Conservation (phyloP, 192 early-diverging fungal species). For the Phlyctochytrium bullatum region DNA sequence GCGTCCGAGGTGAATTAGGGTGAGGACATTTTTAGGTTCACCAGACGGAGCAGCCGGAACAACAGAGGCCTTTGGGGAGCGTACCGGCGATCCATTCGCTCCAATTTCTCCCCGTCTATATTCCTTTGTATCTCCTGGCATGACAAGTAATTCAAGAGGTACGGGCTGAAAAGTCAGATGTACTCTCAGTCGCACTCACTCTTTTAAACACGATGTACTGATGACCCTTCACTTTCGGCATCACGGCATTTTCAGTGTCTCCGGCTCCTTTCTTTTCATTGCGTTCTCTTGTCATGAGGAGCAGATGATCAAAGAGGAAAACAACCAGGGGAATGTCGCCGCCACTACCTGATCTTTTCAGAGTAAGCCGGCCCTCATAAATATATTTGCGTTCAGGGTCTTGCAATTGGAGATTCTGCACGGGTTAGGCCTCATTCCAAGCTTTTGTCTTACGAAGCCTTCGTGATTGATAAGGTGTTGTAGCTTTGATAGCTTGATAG, state of each 20-base stretch:
- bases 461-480: conserved; percentile 39
- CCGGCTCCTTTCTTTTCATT: conserved; percentile 27
- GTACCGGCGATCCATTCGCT: no score
- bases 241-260: not conserved
- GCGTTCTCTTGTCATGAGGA: conserved; percentile 35
- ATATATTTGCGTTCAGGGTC: conserved; percentile 70
- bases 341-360: conserved; percentile 23
- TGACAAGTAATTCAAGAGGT: conserved; percentile 67
- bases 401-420: conserved; percentile 70
- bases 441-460: conserved; percentile 41
- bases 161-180: conserved; percentile 59
- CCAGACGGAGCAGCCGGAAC: no score
- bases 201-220: conserved; percentile 18
- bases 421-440: conserved; percentile 29
- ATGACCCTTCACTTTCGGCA: conserved; percentile 11
- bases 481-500: conserved; percentile 74
- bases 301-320: conserved; percentile 80
- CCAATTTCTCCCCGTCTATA: no score
- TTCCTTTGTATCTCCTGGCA: conserved; percentile 10
- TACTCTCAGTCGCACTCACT: not conserved
- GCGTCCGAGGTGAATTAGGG: not conserved
- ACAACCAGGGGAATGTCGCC: conserved; percentile 35
- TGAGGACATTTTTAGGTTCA: no score
- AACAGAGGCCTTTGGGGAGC: no score
- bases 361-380: conserved; percentile 72